Evolutionary conservation across 139 green algal species (phyloP).

Genomic region (Trebouxia sp.): DNA sequence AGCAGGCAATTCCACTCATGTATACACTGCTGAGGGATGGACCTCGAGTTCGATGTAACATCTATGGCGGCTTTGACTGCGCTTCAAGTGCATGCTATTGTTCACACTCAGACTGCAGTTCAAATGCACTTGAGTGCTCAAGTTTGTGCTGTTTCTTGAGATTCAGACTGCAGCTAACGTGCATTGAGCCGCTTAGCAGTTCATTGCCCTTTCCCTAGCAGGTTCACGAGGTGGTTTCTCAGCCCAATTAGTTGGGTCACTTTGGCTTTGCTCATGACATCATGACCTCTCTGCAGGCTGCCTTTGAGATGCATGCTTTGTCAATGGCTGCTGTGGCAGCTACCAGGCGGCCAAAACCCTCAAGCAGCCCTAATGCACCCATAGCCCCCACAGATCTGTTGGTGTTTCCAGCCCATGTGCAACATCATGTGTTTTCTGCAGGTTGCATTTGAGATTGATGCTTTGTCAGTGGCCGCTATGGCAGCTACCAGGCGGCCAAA

Average conservation of each 20-base stretch:
- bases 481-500: constrained; percentile 28
- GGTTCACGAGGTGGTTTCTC: too few relatives aligned
- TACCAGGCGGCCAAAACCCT: constrained; percentile 17
- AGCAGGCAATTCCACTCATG: background rate
- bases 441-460: constrained; percentile 51
- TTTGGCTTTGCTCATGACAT: too few relatives aligned
- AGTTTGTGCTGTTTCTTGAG: background rate
- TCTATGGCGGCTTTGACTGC: too few relatives aligned
- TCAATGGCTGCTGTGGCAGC: constrained; percentile 47
- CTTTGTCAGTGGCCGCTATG: constrained; percentile 47
- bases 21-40: too few relatives aligned
- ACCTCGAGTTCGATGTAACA: too few relatives aligned
- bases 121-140: background rate
- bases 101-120: background rate
- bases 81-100: background rate
- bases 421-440: background rate
- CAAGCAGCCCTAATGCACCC: background rate
- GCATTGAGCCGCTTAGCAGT: background rate
- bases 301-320: constrained; percentile 49
- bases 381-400: background rate
- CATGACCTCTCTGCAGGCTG: constrained; percentile 28
- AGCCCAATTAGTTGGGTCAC: too few relatives aligned
- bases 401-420: background rate
- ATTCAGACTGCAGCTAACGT: background rate
- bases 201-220: too few relatives aligned